A percentile compares a stretch with the other conserved stretches of the same genome.
These are phyloP conservation scores for Vitis amurensis DNA, from an alignment of 164 flowering plant species.

Conservation along the genomic window DNA sequence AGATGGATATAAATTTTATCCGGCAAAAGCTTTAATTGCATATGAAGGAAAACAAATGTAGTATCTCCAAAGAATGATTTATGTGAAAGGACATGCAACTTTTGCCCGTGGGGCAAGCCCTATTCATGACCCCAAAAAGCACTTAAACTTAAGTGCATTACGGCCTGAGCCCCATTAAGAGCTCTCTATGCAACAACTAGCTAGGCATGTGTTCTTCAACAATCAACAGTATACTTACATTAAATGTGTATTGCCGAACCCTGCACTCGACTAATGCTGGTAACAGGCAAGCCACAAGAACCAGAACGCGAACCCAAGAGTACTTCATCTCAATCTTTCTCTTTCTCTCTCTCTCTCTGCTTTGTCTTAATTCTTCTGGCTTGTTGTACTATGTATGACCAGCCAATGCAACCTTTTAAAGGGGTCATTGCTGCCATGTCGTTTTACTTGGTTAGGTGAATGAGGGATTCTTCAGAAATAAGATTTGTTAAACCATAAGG, in stretches of 20 bases:
- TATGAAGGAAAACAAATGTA: no score
- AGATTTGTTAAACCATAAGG: slow-evolving; percentile 15
- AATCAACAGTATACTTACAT: slow-evolving; percentile 34
- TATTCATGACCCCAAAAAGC: no score
- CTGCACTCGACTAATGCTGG: slow-evolving; percentile 31
- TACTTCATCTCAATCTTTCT: background rate
- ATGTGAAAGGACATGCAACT: no score
- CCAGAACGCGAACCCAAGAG: slow-evolving; percentile 20
- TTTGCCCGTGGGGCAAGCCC: no score
- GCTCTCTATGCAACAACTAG: no score
- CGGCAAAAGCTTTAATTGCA: no score
- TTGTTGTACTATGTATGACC: slow-evolving; percentile 13
- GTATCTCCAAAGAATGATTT: no score
- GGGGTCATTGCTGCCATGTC: slow-evolving; percentile 34
- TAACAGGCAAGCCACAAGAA: slow-evolving; percentile 21
- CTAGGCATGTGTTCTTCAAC: no score
- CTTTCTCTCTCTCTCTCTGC: background rate
- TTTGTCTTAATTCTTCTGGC: background rate
- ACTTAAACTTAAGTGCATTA: no score
- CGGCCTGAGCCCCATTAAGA: no score
- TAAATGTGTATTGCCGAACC: slow-evolving; percentile 46
- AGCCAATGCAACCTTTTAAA: slow-evolving; percentile 32
- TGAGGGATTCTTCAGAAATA: slow-evolving; percentile 26
- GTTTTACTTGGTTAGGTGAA: slow-evolving; percentile 41
- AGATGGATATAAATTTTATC: no score